Evolutionary conservation across 1,284 basidiomycete genomes (phyloP), one percentile per base, ranked within the genome.

Genomic region (Naganishia sp.): DNA sequence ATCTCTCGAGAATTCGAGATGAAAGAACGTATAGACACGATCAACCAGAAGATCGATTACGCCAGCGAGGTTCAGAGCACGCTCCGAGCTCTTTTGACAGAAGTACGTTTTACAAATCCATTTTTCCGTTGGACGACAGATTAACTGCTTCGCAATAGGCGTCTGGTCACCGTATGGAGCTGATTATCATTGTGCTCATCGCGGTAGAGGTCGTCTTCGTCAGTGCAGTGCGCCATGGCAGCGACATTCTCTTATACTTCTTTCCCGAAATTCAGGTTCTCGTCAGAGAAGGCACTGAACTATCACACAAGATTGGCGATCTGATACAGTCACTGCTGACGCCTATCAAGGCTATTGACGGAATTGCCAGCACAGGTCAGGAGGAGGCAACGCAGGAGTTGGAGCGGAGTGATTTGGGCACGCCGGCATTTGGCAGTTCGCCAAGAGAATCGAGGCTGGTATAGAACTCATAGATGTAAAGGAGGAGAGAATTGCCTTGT

Each of bases 1-100:
- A 81, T 94, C 73, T 89, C 86, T 60, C 82, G 85, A 64, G 91
- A 92, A 16, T 82, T 94, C 48, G 92, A 95, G 75, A 87, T 95
- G 70, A 88, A 86, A 73, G 82, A 86, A 44, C 85, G 92, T 33
- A 90, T 90, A 3, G 84, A 86, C 43, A 86, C 88, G 0, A 85
- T 94, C 64, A 94, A 94, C 75, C 89, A 91, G 74, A 94, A 94
- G 76, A 92, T 94, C 67, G 93, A 91, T 15, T 94, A 95, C 78
- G 91, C 92, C 9, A 88, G 90, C 15, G 92, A 95, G 81, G 87
- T 88, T 39, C 77, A 83, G 68, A 73, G 71, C 55, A 77, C 75
- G 6, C 81, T 93, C 39, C 83, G 90, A 52, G 88, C 90, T 67
- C 81, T 92, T 1, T 81, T 92, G 13, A 90, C 90, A 0, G 89